Percentiles rank a stretch among this genome's conserved stretches.
Conservation (phyloP, 495 filamentous ascomycete species). For the Aspergillus cavernicola region DNA sequence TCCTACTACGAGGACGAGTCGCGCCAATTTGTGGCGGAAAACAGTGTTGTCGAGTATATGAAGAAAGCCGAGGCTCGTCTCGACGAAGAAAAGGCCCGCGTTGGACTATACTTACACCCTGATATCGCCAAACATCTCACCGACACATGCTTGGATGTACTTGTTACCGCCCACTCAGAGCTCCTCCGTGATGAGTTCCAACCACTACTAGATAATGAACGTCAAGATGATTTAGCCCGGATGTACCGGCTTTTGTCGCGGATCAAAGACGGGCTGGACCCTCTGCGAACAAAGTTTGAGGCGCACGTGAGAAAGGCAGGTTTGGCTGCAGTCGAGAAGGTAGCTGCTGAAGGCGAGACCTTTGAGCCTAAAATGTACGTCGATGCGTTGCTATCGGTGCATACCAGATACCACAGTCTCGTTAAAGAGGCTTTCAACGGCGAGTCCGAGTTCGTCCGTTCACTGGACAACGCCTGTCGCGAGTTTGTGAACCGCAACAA, state of each 20-base stretch:
- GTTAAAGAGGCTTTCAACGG: constrained; percentile 92
- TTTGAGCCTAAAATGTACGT: constrained; percentile 97
- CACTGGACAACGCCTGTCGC: constrained; percentile 92
- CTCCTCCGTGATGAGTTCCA: constrained; percentile 95
- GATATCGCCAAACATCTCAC: constrained; percentile 83
- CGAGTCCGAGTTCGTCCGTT: constrained; percentile 95
- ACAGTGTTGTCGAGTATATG: constrained; percentile 99
- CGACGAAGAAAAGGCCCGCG: constrained; percentile 90
- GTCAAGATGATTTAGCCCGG: constrained; percentile 88
- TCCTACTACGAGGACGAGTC: constrained; percentile 89
- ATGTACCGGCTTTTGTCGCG: constrained; percentile 93
- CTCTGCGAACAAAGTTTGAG: constrained; percentile 84
- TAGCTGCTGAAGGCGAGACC: constrained; percentile 81
- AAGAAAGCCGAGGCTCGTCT: constrained; percentile 96
- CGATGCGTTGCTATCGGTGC: constrained; percentile 88
- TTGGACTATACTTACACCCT: constrained; percentile 82
- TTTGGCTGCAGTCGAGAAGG: constrained; percentile 82
- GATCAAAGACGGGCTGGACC: constrained; percentile 90
- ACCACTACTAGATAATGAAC: constrained; percentile 88
- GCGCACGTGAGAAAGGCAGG: constrained; percentile 88
- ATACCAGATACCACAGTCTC: constrained; percentile 85
- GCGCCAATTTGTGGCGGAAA: constrained; percentile 89
- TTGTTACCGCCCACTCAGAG: constrained; percentile 81
- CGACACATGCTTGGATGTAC: constrained; percentile 80
- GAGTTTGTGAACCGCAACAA: constrained; percentile 98